Evolutionary conservation across 768 basidiomycete species (phyloP).

Genomic region (Naganishia antarctica): DNA sequence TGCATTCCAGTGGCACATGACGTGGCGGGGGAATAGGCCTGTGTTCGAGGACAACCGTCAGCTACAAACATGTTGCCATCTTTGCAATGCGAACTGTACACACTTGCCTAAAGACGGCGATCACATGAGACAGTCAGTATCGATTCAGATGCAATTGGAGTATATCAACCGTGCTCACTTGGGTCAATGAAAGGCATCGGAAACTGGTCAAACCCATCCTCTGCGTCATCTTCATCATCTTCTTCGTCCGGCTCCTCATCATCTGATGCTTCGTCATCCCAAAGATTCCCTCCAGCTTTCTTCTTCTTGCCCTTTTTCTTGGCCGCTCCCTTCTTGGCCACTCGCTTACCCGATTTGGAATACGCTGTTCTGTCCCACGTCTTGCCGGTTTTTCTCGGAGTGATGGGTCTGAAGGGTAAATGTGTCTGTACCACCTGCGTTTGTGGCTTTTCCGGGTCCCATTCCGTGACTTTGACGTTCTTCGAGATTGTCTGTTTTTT

Average conservation of each 20-base stretch:
- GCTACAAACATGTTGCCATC: neutral
- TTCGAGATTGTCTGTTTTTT: neutral
- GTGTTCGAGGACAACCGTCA: neutral
- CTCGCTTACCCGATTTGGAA: constrained; percentile 65
- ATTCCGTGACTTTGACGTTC: constrained; percentile 13
- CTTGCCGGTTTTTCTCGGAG: constrained; percentile 54
- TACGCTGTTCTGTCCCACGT: constrained; percentile 86
- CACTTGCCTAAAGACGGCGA: constrained; percentile 9
- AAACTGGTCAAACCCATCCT: constrained; percentile 70
- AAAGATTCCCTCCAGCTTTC: constrained; percentile 5
- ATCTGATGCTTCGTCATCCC: constrained; percentile 35
- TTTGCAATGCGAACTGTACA: neutral
- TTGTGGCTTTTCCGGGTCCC: constrained; percentile 14
- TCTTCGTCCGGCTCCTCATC: constrained; percentile 54
- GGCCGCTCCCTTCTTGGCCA: constrained; percentile 36
- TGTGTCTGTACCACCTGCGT: constrained; percentile 36
- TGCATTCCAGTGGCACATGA: constrained; percentile 38
- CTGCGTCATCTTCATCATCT: constrained; percentile 39
- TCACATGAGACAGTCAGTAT: neutral
- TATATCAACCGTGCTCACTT: no score
- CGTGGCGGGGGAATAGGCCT: constrained; percentile 38
- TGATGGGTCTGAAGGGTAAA: constrained; percentile 36
- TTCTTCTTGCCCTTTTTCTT: constrained; percentile 35
- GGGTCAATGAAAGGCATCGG: constrained; percentile 68
- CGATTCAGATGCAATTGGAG: no score